A percentile compares a stretch with the other conserved stretches of the same genome.
Evolutionary conservation across 176 grass and related monocot species (phyloP).

Genomic region (Hordeum vulgare): MorexV3_pseudomolecules_assembly NC_058523.1:77227779-77228278

Average conservation of each 20-base stretch:
- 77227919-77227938: too few relatives aligned
- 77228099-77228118: conserved; percentile 72
- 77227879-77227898: too few relatives aligned
- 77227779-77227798: too few relatives aligned
- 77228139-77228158: conserved; percentile 68
- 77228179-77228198: conserved; percentile 53
- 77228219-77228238: too few relatives aligned
- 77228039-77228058: too few relatives aligned
- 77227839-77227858: too few relatives aligned
- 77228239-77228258: not conserved
- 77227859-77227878: not conserved
- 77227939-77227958: not conserved
- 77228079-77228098: conserved; percentile 25
- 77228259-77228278: conserved; percentile 53
- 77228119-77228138: conserved; percentile 67
- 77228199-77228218: not conserved
- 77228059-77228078: too few relatives aligned
- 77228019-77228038: too few relatives aligned
- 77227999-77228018: too few relatives aligned
- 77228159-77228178: conserved; percentile 74
- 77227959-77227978: not conserved
- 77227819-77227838: too few relatives aligned
- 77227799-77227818: too few relatives aligned
- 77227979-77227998: too few relatives aligned
- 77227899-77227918: not conserved